phyloP scores from a whole-genome alignment of 331 rosid genomes.

The Quercus lobata region DNA sequence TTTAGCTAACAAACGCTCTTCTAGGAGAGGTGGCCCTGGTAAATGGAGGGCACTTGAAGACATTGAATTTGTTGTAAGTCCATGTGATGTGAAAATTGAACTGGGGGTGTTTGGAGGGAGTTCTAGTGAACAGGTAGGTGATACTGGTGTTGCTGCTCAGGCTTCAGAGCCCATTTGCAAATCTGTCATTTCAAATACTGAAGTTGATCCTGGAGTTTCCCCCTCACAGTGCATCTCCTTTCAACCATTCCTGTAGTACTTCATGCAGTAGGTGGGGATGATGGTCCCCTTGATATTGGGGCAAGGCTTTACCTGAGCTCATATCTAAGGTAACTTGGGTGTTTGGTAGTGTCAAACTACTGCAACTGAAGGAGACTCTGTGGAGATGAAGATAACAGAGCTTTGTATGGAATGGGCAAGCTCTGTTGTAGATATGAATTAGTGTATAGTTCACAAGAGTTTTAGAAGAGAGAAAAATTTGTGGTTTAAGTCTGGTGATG shows the following conservation, averaged over 20 bases:
- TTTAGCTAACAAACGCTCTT: slow-evolving; percentile 41
- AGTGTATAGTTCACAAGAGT: slow-evolving; percentile 32
- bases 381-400: slow-evolving; percentile 6
- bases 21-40: slow-evolving; percentile 47
- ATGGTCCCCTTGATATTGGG: slow-evolving; percentile 75
- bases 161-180: slow-evolving; percentile 8
- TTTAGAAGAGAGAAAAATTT: slow-evolving; percentile 21
- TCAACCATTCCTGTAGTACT: slow-evolving; percentile 78
- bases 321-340: slow-evolving; percentile 41
- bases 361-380: slow-evolving; percentile 2
- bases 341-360: slow-evolving; percentile 13
- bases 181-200: slow-evolving; percentile 14
- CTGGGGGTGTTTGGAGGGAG: slow-evolving; percentile 16
- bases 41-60: slow-evolving; percentile 72
- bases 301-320: slow-evolving; percentile 81
- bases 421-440: slow-evolving; percentile 26
- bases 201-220: slow-evolving; percentile 59
- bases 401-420: slow-evolving; percentile 13
- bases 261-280: slow-evolving; percentile 83
- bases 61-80: slow-evolving; percentile 49
- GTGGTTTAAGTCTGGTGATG: slow-evolving; percentile 23
- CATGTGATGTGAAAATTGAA: slow-evolving; percentile 39
- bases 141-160: slow-evolving; percentile 5
- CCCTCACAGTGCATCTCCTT: slow-evolving; percentile 56
- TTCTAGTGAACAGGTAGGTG: slow-evolving; percentile 13